These are phyloP conservation scores for Gaeumannomyces sp. DNA, from an alignment of 2,329 filamentous ascomycete genomes.

Conservation along the genomic window DNA sequence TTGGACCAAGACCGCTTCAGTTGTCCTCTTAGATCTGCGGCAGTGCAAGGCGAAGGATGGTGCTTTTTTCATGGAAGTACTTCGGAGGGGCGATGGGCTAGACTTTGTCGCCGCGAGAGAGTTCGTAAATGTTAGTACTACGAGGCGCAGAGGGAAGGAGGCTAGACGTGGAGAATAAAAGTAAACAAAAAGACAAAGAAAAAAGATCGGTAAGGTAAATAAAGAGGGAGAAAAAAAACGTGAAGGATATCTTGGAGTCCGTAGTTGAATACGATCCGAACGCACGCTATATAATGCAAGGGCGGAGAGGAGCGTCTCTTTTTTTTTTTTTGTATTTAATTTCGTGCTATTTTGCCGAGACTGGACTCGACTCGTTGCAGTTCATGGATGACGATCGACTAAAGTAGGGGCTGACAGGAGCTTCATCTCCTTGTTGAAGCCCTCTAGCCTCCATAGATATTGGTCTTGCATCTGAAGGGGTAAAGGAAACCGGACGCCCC, in stretches of 20 bases:
- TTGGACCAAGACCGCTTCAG: too few species aligned
- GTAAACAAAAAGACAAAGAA: constrained; percentile 5
- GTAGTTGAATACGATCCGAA: too few species aligned
- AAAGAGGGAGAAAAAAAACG: constrained; percentile 1
- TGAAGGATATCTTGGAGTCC: too few species aligned
- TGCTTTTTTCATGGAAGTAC: not conserved
- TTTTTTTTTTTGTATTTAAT: too few species aligned
- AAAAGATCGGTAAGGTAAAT: not conserved
- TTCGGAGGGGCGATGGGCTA: not conserved
- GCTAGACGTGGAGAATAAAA: not conserved
- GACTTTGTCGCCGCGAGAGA: not conserved
- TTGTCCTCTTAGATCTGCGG: too few species aligned
- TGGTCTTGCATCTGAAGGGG: not conserved
- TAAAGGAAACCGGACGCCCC: not conserved
- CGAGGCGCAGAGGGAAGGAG: not conserved
- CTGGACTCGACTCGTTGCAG: too few species aligned
- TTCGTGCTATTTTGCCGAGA: too few species aligned
- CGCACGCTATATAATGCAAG: too few species aligned
- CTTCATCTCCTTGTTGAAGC: too few species aligned
- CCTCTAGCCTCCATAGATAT: not conserved
- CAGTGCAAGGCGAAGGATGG: not conserved
- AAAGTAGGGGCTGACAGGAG: too few species aligned
- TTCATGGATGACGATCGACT: too few species aligned
- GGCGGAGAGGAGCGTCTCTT: too few species aligned
- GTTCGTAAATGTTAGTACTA: not conserved